These are phyloP conservation scores for Chaetomium tenue DNA, from an alignment of 495 filamentous ascomycete genomes.

Conservation along the genomic window DNA sequence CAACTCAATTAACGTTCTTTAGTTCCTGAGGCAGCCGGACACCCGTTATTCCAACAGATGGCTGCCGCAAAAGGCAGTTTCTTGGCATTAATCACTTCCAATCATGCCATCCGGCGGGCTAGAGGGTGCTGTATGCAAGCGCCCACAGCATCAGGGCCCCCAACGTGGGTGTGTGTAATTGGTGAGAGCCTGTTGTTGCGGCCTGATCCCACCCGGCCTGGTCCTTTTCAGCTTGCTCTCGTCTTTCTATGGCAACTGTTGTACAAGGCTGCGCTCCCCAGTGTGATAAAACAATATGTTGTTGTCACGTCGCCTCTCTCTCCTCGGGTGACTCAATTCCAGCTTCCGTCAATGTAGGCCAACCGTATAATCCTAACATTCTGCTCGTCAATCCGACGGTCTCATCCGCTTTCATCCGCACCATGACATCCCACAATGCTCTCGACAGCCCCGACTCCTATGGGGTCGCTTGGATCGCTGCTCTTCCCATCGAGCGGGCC, in stretches of 20 bases:
- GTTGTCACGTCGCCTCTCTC: neutral
- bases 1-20: too few relatives aligned
- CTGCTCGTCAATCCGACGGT: too few relatives aligned
- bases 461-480: too few relatives aligned
- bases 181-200: neutral
- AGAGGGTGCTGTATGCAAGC: slow-evolving; percentile 6
- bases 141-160: slow-evolving; percentile 1
- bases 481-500: too few relatives aligned
- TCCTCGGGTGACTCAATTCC: neutral
- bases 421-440: too few relatives aligned
- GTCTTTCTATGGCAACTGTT: neutral
- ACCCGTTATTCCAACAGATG: too few relatives aligned
- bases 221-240: slow-evolving; percentile 8
- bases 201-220: neutral
- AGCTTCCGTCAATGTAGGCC: slow-evolving; percentile 1
- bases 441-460: too few relatives aligned
- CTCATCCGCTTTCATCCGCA: too few relatives aligned
- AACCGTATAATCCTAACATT: neutral
- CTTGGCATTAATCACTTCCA: slow-evolving; percentile 8
- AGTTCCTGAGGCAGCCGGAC: too few relatives aligned
- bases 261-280: neutral
- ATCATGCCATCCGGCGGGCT: slow-evolving; percentile 3
- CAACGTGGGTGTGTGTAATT: neutral
- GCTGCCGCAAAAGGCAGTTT: neutral
- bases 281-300: too few relatives aligned